Conservation (phyloP, 1,284 basidiomycete genomes). For the Entoloma clypeatum region DNA sequence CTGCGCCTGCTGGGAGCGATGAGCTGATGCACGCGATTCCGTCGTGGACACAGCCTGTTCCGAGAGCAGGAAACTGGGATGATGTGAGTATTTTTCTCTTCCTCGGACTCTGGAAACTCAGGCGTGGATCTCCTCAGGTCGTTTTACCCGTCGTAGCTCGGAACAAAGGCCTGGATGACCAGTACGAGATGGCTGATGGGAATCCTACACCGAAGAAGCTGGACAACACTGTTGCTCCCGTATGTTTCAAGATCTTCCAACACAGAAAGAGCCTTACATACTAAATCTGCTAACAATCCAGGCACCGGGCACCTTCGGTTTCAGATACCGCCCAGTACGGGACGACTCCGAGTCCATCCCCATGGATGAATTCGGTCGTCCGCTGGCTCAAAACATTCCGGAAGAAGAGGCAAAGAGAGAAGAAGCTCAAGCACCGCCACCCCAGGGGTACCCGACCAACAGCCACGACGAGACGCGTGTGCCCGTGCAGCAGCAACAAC, state of each 20-base stretch:
- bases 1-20: constrained; percentile 47
- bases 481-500: too few relatives aligned
- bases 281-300: constrained; percentile 26
- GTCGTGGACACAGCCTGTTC: constrained; percentile 70
- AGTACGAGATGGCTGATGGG: constrained; percentile 63
- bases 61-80: constrained; percentile 68
- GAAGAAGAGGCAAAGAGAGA: constrained; percentile 21
- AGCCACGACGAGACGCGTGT: constrained; percentile 31
- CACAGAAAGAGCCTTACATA: constrained; percentile 8
- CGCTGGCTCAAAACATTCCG: constrained; percentile 19
- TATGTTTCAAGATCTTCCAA: constrained; percentile 30
- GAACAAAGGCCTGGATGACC: constrained; percentile 71
- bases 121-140: too few relatives aligned
- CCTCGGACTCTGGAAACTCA: too few relatives aligned
- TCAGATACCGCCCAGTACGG: constrained; percentile 54
- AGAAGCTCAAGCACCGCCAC: constrained; percentile 14
- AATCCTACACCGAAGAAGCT: constrained; percentile 49
- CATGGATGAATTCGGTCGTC: constrained; percentile 63
- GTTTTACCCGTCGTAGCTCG: constrained; percentile 68
- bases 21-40: constrained; percentile 66
- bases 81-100: constrained; percentile 46
- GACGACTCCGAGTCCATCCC: constrained; percentile 39
- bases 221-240: constrained; percentile 47
- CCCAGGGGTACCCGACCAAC: constrained; percentile 16
- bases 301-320: constrained; percentile 83